These are phyloP conservation scores for Fusarium cicatricum DNA, from an alignment of 2,329 filamentous ascomycete genomes.

Conservation along the genomic window DNA sequence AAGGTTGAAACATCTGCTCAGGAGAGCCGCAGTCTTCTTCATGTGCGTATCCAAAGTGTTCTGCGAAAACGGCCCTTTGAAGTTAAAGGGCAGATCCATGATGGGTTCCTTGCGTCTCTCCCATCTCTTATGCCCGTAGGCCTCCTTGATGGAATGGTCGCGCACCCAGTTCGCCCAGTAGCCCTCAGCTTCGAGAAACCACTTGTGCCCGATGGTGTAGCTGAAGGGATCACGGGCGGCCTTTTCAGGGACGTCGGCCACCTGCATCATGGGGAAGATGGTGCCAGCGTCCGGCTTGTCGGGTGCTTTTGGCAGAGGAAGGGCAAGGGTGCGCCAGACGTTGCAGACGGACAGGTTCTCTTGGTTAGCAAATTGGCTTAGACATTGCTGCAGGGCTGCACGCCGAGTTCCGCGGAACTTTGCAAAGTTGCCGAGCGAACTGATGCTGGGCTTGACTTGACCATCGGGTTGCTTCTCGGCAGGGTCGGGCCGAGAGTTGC, in stretches of 20 bases:
- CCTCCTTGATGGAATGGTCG: conserved; percentile 26
- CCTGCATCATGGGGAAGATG: conserved; percentile 31
- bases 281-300: conserved; percentile 34
- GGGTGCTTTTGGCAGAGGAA: conserved; percentile 41
- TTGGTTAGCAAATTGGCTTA: conserved; percentile 48
- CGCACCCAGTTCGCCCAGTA: conserved; percentile 33
- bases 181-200: conserved; percentile 27
- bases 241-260: conserved; percentile 34
- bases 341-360: conserved; percentile 51
- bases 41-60: conserved; percentile 38
- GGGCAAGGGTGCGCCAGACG: conserved; percentile 48
- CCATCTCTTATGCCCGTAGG: conserved; percentile 14
- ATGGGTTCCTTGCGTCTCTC: conserved; percentile 14
- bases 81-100: conserved; percentile 40
- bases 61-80: conserved; percentile 31
- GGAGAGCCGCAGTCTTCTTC: conserved; percentile 25
- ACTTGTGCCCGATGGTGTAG: conserved; percentile 39
- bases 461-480: not conserved
- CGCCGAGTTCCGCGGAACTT: conserved; percentile 53
- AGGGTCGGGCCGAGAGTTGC: conserved; percentile 2
- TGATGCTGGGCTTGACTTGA: conserved; percentile 4
- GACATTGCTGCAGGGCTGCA: conserved; percentile 55
- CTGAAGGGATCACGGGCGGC: conserved; percentile 40
- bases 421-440: conserved; percentile 42
- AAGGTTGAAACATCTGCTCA: conserved; percentile 26